These are phyloP conservation scores for Heliosperma pusillum DNA, from an alignment of 148 eudicot genomes.

Conservation along the genomic window DNA sequence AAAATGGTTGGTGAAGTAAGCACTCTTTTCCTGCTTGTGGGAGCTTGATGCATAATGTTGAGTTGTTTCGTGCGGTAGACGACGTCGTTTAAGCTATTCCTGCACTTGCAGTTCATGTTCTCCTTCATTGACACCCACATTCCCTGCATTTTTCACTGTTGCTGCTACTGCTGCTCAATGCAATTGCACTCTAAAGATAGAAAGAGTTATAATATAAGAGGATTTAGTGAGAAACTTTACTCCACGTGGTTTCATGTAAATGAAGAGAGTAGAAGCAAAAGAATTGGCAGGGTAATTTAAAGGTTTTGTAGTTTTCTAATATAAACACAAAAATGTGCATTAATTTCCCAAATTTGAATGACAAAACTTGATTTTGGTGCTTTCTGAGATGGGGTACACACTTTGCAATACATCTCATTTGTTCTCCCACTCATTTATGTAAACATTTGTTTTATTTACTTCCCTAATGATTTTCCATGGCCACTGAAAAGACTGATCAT, in stretches of 20 bases:
- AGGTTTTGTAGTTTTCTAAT: conserved; percentile 11
- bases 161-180: background rate
- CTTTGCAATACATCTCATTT: background rate
- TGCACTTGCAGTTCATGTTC: conserved; percentile 29
- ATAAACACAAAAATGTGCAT: conserved; percentile 21
- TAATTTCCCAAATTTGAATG: conserved; percentile 17
- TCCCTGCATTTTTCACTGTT: conserved; percentile 23
- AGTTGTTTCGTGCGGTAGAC: conserved; percentile 14
- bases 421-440: background rate
- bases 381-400: background rate
- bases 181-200: background rate
- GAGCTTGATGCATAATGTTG: conserved; percentile 11
- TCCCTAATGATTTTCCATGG: background rate
- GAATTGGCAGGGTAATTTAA: conserved; percentile 15
- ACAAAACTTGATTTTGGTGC: conserved; percentile 17
- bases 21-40: background rate
- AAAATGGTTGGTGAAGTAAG: conserved; percentile 10
- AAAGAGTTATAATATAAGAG: background rate
- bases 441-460: background rate
- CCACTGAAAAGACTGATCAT: background rate
- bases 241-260: conserved; percentile 1
- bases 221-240: conserved; percentile 4
- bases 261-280: conserved; percentile 10
- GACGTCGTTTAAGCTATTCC: conserved; percentile 22
- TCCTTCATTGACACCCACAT: conserved; percentile 36